Evolutionary conservation across 1,139 yeast genomes (phyloP), one percentile per base, ranked within the genome.

Genomic region (Candida glucosophila): DNA sequence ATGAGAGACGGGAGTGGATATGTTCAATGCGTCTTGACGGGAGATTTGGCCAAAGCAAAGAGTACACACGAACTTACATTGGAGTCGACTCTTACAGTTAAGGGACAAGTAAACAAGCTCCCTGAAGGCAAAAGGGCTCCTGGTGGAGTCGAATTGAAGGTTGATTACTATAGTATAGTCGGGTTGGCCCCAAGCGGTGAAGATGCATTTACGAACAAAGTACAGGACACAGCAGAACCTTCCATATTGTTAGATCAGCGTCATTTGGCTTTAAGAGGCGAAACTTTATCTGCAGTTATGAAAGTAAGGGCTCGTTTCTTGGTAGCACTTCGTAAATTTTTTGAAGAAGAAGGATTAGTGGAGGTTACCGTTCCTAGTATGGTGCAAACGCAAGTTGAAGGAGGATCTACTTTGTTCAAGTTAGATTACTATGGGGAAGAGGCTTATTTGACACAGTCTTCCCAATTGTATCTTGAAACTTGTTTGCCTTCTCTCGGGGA

Each of bases 361-460:
- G 99, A 92, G 65, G 96, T 92, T 33, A 90, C 97, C 19, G 97
- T 98, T 25, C 99, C 99, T 47, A 88, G 97, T 61, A 88, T 92
- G 97, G 99, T 92, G 32, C 98, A 92, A 63, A 88, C 96, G 23
- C 97, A 90, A 65, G 99, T 92, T 33, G 99, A 92, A 65, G 98
- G 99, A 54, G 99, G 99, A 29, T 81, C 96, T 17, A 92, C 98
- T 11, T 69, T 92, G 50, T 92, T 92, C 66, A 77, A 79, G 45
- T 67, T 92, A 67, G 81, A 83, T 52, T 92, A 92, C 65, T 92
- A 92, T 52, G 97, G 96, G 26, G 95, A 90, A 63, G 92, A 88
- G 54, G 98, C 98, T 10, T 92, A 67, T 58, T 69, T 92, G 48
- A 92, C 99, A 13, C 99, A 92, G 62, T 82, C 95, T 9, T 90